Evolutionary conservation across 179 eudicot genomes (phyloP), one percentile per base, ranked within the genome.

Genomic region (Amaranthus tricolor): DNA sequence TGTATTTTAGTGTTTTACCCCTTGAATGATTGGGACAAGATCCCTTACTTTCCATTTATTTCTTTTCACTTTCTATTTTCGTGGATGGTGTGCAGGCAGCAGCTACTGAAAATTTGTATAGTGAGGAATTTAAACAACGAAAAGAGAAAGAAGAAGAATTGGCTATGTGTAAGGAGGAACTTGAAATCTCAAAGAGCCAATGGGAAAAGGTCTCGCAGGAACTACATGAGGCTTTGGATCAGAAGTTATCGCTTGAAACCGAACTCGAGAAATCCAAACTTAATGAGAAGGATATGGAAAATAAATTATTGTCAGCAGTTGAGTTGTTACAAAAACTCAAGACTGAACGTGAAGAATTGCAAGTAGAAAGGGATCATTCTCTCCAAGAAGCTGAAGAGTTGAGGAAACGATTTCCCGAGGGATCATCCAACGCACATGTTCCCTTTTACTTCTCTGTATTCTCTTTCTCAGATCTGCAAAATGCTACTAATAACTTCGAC

Each of bases 331-430:
- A 89, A 21, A 86, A 83, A 72, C 86, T 84, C 82, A 92, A 89
- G 83, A 85, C 81, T 21, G 97, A 90, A 79, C 85, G 87, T 59
- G 94, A 90, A n/a, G 88, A 89, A 50, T 76, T 89, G 78, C 84
- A 86, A 76, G 61, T 70, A 19, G 88, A 89, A 80, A 83, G 87
- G 64, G 94, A 88, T 73, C 78, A 76, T 78, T 93, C 90, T 14
- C 88, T 90, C 54, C 68, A 70, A 68, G 76, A 71, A 79, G 87
- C 84, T 14, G 92, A 91, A 78, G 77, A 76, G 55, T 77, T 91
- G 68, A 80, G 85, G 74, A 76, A 73, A 66, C 80, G 74, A 54
- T 85, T 84, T 65, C 65, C 70, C 5, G 72, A 71, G 31, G 84
- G 71, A 21, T 24, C 86, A 9, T 83, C 90, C 44, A 73, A 77